phyloP scores from a whole-genome alignment of 192 early-diverging fungal genomes.

The Coemansia umbellata region DNA sequence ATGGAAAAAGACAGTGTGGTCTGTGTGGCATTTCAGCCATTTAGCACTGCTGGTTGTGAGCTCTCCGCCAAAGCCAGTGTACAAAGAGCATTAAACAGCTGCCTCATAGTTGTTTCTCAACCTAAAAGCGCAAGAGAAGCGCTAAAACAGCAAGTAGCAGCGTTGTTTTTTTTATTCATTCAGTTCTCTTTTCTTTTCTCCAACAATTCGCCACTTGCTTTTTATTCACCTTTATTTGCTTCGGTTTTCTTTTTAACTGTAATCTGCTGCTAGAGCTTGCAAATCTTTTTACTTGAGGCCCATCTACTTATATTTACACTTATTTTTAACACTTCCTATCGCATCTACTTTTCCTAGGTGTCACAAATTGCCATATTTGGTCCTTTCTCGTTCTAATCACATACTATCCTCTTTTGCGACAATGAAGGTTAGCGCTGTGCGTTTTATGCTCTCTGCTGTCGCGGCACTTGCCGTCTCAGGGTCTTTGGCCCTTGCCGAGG shows the following conservation, averaged over 20 bases:
- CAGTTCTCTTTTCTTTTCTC: too few species aligned
- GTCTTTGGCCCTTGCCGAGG: conserved; percentile 8
- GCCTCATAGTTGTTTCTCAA: not conserved
- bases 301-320: not conserved
- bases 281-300: not conserved
- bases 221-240: not conserved
- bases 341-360: not conserved
- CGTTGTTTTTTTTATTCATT: too few species aligned
- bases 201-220: too few species aligned
- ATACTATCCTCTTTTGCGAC: not conserved
- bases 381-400: not conserved
- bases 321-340: not conserved
- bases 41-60: too few species aligned
- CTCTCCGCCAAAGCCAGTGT: not conserved
- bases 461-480: conserved; percentile 37
- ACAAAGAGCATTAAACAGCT: not conserved
- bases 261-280: not conserved
- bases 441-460: conserved; percentile 43
- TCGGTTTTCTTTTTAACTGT: not conserved
- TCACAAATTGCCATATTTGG: not conserved
- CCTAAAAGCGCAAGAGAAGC: too few species aligned
- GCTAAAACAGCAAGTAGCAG: too few species aligned
- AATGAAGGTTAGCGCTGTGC: conserved; percentile 49
- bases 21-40: too few species aligned
- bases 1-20: not conserved